A percentile compares a stretch with the other conserved stretches of the same genome.
Conservation (phyloP, 78 protist species). For the Capsaspora owczarzaki region DNA sequence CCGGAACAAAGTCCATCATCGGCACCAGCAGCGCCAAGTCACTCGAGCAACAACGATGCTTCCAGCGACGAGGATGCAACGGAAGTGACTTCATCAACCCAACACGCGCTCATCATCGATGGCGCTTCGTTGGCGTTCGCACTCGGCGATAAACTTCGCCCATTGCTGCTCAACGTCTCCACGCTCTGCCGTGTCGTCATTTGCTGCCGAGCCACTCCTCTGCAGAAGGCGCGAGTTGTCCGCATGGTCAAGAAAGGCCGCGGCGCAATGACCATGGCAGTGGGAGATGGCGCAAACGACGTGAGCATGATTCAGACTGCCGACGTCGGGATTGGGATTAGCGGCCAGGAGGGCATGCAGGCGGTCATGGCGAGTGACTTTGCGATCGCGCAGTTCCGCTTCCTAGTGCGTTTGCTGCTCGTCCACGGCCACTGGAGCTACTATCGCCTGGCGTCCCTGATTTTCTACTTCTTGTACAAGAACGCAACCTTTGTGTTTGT, state of each 20-base stretch:
- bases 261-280: slow-evolving; percentile 48
- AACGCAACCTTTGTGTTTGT: slow-evolving; percentile 54
- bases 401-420: slow-evolving; percentile 61
- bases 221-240: slow-evolving; percentile 80
- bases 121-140: slow-evolving; percentile 11
- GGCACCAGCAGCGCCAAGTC: too few relatives aligned
- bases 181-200: slow-evolving; percentile 42
- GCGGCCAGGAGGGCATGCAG: slow-evolving; percentile 80
- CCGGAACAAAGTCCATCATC: too few relatives aligned
- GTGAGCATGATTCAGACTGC: slow-evolving; percentile 78
- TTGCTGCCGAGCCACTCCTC: slow-evolving; percentile 83
- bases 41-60: too few relatives aligned
- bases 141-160: neutral
- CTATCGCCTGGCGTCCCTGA: slow-evolving; percentile 45
- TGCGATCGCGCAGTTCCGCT: slow-evolving; percentile 65
- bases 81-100: neutral
- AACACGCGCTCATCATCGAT: slow-evolving; percentile 24
- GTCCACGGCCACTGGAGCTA: slow-evolving; percentile 78
- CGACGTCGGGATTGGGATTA: slow-evolving; percentile 84
- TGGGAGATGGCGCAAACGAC: slow-evolving; percentile 90
- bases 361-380: slow-evolving; percentile 76
- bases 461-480: slow-evolving; percentile 79
- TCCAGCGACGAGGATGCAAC: too few relatives aligned
- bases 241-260: slow-evolving; percentile 27
- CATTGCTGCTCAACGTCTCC: neutral